Conservation (phyloP, 129 eudicot species). For the Centaurea solstitialis region DNA sequence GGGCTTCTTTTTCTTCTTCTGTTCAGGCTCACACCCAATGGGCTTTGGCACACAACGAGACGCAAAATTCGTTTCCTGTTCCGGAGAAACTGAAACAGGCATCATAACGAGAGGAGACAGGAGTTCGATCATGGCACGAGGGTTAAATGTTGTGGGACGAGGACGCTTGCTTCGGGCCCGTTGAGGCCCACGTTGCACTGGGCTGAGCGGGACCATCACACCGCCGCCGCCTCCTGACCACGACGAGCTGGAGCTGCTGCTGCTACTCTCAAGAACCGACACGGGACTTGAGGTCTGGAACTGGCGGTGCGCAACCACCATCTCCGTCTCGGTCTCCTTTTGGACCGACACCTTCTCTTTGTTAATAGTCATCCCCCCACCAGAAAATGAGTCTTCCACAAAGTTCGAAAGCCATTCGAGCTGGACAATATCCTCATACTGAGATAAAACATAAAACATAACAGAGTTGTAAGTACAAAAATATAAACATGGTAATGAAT, state of each 20-base stretch:
- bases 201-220: constrained; percentile 54
- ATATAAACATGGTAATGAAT: not conserved
- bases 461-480: not conserved
- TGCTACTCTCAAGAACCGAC: constrained; percentile 92
- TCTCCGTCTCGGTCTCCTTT: constrained; percentile 37
- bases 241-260: constrained; percentile 66
- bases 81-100: constrained; percentile 37
- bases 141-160: constrained; percentile 71
- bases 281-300: constrained; percentile 81
- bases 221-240: constrained; percentile 32
- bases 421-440: constrained; percentile 86
- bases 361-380: constrained; percentile 66
- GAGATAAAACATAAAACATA: constrained; percentile 22
- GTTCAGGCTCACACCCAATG: constrained; percentile 25
- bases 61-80: constrained; percentile 51
- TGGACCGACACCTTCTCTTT: constrained; percentile 34
- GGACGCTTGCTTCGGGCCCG: constrained; percentile 94
- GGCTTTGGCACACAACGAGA: constrained; percentile 36
- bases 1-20: constrained; percentile 64
- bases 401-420: constrained; percentile 94
- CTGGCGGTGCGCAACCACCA: constrained; percentile 33
- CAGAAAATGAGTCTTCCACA: constrained; percentile 87
- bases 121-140: constrained; percentile 64
- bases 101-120: constrained; percentile 40
- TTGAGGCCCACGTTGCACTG: constrained; percentile 62